phyloP scores from a whole-genome alignment of 495 filamentous ascomycete genomes.

The Pyrenopolyporus hunteri region DNA sequence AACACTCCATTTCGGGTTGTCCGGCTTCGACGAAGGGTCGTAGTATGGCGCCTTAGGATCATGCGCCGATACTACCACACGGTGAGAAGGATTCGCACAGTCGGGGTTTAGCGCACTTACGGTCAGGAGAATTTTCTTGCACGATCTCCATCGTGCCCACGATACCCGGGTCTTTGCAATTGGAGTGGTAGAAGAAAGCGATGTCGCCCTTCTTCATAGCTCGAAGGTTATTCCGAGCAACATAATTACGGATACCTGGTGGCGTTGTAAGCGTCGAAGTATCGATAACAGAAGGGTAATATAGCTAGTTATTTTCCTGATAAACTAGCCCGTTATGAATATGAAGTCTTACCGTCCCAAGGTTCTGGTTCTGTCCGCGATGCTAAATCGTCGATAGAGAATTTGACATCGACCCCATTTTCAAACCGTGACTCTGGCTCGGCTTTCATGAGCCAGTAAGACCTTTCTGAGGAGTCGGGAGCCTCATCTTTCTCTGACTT shows the following conservation, averaged over 20 bases:
- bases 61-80: constrained; percentile 72
- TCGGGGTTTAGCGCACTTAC: constrained; percentile 53
- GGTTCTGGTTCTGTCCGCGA: constrained; percentile 74
- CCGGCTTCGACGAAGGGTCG: constrained; percentile 72
- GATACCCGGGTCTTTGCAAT: constrained; percentile 87
- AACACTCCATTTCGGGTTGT: constrained; percentile 85
- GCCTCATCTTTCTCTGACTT: constrained; percentile 12
- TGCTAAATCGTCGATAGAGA: constrained; percentile 91
- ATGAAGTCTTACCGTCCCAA: constrained; percentile 74
- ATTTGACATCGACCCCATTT: constrained; percentile 85
- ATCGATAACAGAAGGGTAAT: constrained; percentile 6
- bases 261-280: constrained; percentile 23
- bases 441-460: constrained; percentile 95
- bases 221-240: constrained; percentile 83
- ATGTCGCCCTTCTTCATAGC: constrained; percentile 90
- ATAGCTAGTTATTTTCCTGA: not conserved
- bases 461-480: constrained; percentile 38
- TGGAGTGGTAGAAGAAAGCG: constrained; percentile 98
- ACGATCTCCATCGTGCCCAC: constrained; percentile 95
- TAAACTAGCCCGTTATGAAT: not conserved
- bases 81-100: constrained; percentile 27
- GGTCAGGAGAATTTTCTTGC: constrained; percentile 76
- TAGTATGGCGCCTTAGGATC: constrained; percentile 81
- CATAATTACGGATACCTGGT: constrained; percentile 55
- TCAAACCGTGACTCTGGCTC: constrained; percentile 87